phyloP scores from a whole-genome alignment of 1,284 basidiomycete species.

The Laetiporus sulphureus region DNA sequence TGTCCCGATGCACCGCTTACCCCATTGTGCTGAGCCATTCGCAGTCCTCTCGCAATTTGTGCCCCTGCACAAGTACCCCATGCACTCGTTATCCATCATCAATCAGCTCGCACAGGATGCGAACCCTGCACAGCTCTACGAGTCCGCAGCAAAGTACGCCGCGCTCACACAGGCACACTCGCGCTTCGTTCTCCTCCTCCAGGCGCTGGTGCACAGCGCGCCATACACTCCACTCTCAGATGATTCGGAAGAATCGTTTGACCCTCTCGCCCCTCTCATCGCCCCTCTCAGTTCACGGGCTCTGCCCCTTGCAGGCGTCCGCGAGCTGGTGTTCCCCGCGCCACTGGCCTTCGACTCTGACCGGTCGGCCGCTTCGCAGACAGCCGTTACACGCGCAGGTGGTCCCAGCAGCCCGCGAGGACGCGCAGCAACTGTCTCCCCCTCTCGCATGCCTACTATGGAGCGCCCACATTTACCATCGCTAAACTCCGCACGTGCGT shows the following conservation, averaged over 20 bases:
- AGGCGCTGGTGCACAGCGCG: slow-evolving; percentile 60
- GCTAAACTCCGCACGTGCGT: slow-evolving; percentile 11
- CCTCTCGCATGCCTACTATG: slow-evolving; percentile 4
- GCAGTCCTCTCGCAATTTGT: slow-evolving; percentile 59
- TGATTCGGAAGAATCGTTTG: slow-evolving; percentile 24
- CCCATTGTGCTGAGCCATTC: neutral
- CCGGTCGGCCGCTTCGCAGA: slow-evolving; percentile 1
- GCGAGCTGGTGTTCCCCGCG: slow-evolving; percentile 63
- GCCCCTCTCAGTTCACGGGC: slow-evolving; percentile 17
- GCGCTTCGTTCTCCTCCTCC: slow-evolving; percentile 65
- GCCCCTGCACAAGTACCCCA: slow-evolving; percentile 51
- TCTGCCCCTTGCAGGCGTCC: slow-evolving; percentile 27
- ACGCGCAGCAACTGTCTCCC: slow-evolving; percentile 1
- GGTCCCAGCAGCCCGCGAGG: neutral
- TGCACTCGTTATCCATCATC: slow-evolving; percentile 49
- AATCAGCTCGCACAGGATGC: slow-evolving; percentile 28
- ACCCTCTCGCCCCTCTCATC: slow-evolving; percentile 17
- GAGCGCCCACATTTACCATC: slow-evolving; percentile 1
- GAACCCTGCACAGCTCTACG: slow-evolving; percentile 6
- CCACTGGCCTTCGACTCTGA: slow-evolving; percentile 38
- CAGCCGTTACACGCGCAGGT: neutral
- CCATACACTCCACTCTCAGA: slow-evolving; percentile 26
- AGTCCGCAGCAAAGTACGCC: slow-evolving; percentile 36
- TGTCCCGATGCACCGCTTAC: neutral
- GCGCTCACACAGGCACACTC: slow-evolving; percentile 55